Percentiles rank a stretch among this genome's conserved stretches.
Conservation (phyloP, 2,329 filamentous ascomycete genomes). For the Aquanectria penicillioides region DNA sequence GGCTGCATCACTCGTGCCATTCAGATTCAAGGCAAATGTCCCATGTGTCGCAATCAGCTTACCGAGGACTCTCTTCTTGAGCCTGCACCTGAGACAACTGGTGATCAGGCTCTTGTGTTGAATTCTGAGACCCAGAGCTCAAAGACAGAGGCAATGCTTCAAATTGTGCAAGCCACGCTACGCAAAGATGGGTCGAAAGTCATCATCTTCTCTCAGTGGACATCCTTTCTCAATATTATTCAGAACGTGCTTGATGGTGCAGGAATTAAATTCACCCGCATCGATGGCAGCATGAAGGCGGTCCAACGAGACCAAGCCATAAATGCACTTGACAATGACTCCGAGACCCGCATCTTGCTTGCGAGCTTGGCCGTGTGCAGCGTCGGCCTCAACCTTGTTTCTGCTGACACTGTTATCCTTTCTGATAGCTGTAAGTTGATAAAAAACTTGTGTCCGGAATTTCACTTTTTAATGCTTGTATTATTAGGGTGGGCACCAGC, state of each 20-base stretch:
- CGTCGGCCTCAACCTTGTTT: conserved; percentile 86
- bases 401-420: conserved; percentile 86
- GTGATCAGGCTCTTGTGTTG: conserved; percentile 56
- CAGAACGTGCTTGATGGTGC: conserved; percentile 72
- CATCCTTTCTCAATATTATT: conserved; percentile 76
- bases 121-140: conserved; percentile 76
- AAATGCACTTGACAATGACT: conserved; percentile 71
- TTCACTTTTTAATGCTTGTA: conserved; percentile 17
- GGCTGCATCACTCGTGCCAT: conserved; percentile 80
- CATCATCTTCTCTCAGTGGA: conserved; percentile 83
- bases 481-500: conserved; percentile 93
- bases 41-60: conserved; percentile 81
- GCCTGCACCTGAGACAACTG: conserved; percentile 66
- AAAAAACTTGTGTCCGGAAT: too few species aligned
- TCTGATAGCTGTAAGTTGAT: conserved; percentile 76
- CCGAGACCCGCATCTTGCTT: conserved; percentile 77
- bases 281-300: conserved; percentile 84
- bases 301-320: conserved; percentile 78
- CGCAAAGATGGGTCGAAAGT: conserved; percentile 73
- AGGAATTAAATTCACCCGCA: conserved; percentile 72
- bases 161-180: conserved; percentile 77
- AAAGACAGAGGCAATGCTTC: conserved; percentile 83
- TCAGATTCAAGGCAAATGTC: conserved; percentile 80
- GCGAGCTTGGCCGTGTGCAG: conserved; percentile 85
- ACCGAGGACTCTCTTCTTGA: conserved; percentile 69